Evolutionary conservation across 2,329 filamentous ascomycete genomes (phyloP), one percentile per base, ranked within the genome.

Genomic region (Davidsoniella australis): DNA sequence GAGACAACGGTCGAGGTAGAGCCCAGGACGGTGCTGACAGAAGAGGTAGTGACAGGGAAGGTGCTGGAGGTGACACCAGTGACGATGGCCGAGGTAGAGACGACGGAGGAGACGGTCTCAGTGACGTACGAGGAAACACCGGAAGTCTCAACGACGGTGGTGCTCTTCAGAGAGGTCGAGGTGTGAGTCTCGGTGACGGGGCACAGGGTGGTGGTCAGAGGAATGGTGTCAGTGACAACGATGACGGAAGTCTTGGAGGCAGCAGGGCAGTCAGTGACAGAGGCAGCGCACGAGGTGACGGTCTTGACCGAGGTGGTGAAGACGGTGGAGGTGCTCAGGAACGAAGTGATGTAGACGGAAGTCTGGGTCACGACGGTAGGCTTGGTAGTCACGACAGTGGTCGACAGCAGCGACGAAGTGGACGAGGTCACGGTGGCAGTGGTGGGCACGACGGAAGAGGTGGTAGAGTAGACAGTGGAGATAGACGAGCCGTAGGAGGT

Each of bases 131-230:
- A 42, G 50, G 49, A 49, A 40, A 53, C 44, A 38, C 48, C 48
- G 10, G 41, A 41, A 40, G 48, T 51, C 26, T 45, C 41, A 33
- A 49, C 42, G 9, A 45, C 40, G 57, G 56, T 56, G 51, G 56
- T 59, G 53, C 55, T 57, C 55, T 62, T 54, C 29, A 60, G 53
- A 38, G 59, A 60, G 38, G 64, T 66, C 51, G 64, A 57, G 20
- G 68, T 51, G 55, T 66, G 58, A 40, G 71, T 75, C 65, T 69
- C 70, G n/a, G 72, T 75, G 53, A 76, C 71, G 18, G 73, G 75
- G 69, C 74, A 78, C 58, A 78, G 60, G 39, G 76, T 80, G 54
- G 77, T 80, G 46, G 70, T 73, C 45, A 77, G 57, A 43, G 75
- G 63, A 52, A 80, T 59, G 5, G 71, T 75, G 51, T 73, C 67